These are phyloP conservation scores for Saccharomycopsis sp. DNA, from an alignment of 805 yeast genomes.

Conservation along the genomic window DNA sequence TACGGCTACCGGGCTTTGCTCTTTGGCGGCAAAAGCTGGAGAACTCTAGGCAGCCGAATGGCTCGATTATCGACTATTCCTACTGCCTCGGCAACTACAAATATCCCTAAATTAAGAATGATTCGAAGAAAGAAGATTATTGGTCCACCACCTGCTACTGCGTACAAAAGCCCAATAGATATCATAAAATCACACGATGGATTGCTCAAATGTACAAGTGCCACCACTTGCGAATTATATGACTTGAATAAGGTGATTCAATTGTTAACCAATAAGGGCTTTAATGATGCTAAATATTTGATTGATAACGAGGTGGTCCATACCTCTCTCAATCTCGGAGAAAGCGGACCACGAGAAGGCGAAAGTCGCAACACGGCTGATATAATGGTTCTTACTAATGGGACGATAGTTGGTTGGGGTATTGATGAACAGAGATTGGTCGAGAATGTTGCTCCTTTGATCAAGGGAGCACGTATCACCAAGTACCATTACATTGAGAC, in stretches of 20 bases:
- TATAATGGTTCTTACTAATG: conserved; percentile 64
- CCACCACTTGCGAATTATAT: conserved; percentile 68
- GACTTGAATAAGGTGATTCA: conserved; percentile 44
- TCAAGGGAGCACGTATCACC: conserved; percentile 42
- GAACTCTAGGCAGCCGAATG: background rate
- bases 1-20: background rate
- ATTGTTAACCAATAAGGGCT: conserved; percentile 33
- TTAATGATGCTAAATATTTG: conserved; percentile 33
- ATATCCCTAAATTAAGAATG: background rate
- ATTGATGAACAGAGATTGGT: conserved; percentile 48
- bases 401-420: conserved; percentile 83
- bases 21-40: background rate
- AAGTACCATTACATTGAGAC: conserved; percentile 52
- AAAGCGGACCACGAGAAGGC: background rate
- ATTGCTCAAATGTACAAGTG: conserved; percentile 50
- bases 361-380: conserved; percentile 33
- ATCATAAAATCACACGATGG: background rate
- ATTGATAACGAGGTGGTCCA: conserved; percentile 66
- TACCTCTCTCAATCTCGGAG: conserved; percentile 26
- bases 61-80: background rate
- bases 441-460: conserved; percentile 43
- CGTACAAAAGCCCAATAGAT: background rate
- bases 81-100: background rate
- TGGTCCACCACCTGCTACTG: background rate
- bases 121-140: background rate